phyloP scores from a whole-genome alignment of 768 basidiomycete species.

The Russula earlei region DNA sequence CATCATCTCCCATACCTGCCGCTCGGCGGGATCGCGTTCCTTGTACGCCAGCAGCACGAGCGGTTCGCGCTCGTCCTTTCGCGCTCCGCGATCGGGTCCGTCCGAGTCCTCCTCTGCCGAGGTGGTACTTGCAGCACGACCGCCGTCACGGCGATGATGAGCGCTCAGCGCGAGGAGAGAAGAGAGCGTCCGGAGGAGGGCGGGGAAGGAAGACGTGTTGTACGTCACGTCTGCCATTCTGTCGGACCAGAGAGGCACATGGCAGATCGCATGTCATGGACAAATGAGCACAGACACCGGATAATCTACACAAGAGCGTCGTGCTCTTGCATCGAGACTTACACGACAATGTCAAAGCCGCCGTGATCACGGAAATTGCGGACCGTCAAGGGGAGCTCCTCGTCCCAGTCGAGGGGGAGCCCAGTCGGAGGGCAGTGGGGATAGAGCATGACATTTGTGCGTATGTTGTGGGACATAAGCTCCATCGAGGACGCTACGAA shows the following conservation, averaged over 20 bases:
- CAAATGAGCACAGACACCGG: too few species aligned
- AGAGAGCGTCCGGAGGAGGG: conserved; percentile 60
- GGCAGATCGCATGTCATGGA: neutral
- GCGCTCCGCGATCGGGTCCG: neutral
- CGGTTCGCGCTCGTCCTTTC: conserved; percentile 28
- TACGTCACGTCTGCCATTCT: conserved; percentile 94
- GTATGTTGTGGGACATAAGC: conserved; percentile 64
- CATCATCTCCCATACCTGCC: conserved; percentile 59
- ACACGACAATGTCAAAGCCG: conserved; percentile 63
- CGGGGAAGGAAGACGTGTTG: conserved; percentile 78
- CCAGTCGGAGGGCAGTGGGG: conserved; percentile 25
- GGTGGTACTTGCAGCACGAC: neutral
- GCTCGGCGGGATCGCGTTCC: conserved; percentile 69
- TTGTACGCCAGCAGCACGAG: conserved; percentile 75
- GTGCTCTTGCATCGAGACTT: conserved; percentile 23
- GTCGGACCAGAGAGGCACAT: neutral
- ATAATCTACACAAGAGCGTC: too few species aligned
- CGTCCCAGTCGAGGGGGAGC: conserved; percentile 68
- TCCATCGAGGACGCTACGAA: conserved; percentile 68
- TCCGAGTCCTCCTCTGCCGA: neutral
- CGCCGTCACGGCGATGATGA: neutral
- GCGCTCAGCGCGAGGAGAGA: conserved; percentile 32
- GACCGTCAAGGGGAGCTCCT: conserved; percentile 40
- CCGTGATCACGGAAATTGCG: conserved; percentile 21
- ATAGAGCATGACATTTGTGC: conserved; percentile 33